These are phyloP conservation scores for Antrodiella citrinella DNA, from an alignment of 768 basidiomycete species.

Conservation along the genomic window DNA sequence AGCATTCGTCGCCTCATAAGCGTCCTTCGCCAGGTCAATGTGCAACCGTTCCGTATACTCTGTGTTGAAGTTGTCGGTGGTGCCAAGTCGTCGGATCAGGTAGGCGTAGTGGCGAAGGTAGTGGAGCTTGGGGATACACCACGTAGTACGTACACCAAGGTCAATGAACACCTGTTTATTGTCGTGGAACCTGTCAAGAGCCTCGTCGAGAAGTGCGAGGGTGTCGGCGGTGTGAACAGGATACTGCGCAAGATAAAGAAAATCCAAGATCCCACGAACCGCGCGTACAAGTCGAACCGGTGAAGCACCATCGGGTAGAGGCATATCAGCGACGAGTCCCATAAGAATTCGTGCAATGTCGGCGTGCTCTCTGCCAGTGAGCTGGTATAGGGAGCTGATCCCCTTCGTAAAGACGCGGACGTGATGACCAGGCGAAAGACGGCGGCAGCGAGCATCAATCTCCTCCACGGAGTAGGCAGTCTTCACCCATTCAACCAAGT, in stretches of 20 bases:
- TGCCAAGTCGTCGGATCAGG: too few relatives aligned
- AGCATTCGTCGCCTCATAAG: not conserved
- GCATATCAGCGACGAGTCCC: conserved; percentile 10
- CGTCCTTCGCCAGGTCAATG: not conserved
- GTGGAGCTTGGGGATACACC: conserved; percentile 20
- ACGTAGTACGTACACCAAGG: conserved; percentile 12
- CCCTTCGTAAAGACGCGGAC: conserved; percentile 14
- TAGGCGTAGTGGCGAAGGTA: too few relatives aligned
- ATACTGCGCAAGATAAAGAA: conserved; percentile 18
- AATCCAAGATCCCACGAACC: conserved; percentile 10
- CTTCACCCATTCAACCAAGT: too few relatives aligned
- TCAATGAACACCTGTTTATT: conserved; percentile 18
- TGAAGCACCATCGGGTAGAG: too few relatives aligned
- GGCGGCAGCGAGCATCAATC: too few relatives aligned
- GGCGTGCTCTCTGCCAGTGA: conserved; percentile 17
- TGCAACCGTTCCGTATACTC: conserved; percentile 5
- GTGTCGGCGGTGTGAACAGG: conserved; percentile 11
- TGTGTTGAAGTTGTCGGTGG: conserved; percentile 14
- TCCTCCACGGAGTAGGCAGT: too few relatives aligned
- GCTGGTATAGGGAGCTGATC: conserved; percentile 8
- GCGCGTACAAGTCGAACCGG: conserved; percentile 10
- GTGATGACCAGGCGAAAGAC: conserved; percentile 14
- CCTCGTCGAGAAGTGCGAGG: conserved; percentile 8
- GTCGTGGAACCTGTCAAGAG: conserved; percentile 13
- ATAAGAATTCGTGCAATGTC: conserved; percentile 15